These are phyloP conservation scores for Rhinocladiella mackenziei DNA, from an alignment of 2,329 filamentous ascomycete genomes.

Conservation along the genomic window DNA sequence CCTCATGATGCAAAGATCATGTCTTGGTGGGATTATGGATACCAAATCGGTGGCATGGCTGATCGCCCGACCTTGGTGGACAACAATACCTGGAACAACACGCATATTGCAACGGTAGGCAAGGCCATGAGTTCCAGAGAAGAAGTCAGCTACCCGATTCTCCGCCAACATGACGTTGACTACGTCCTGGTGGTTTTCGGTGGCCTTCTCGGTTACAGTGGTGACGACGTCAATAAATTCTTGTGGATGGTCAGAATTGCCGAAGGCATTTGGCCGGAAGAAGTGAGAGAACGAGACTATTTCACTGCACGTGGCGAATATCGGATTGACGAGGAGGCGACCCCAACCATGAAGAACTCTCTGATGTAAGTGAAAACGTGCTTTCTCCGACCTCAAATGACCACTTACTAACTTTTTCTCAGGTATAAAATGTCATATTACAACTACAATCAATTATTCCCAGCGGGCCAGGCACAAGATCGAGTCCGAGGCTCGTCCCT, in stretches of 20 bases:
- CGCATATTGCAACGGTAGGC: constrained; percentile 96
- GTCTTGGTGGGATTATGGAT: constrained; percentile 99
- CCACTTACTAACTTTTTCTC: constrained; percentile 8
- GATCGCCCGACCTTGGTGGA: constrained; percentile 95
- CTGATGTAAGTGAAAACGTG: constrained; percentile 69
- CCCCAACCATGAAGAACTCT: constrained; percentile 97
- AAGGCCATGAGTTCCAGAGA: constrained; percentile 98
- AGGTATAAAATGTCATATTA: constrained; percentile 99
- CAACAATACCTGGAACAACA: constrained; percentile 99
- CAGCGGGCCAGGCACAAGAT: constrained; percentile 81
- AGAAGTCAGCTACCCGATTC: constrained; percentile 97
- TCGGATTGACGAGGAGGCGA: constrained; percentile 86
- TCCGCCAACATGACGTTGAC: constrained; percentile 97
- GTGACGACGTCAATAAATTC: constrained; percentile 99
- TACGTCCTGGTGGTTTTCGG: constrained; percentile 98
- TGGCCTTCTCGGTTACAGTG: constrained; percentile 91
- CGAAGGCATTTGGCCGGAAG: constrained; percentile 99
- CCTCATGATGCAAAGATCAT: constrained; percentile 93
- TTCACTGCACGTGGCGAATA: constrained; percentile 94
- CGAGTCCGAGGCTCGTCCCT: constrained; percentile 77
- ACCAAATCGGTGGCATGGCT: constrained; percentile 99
- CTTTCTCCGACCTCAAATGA: not conserved
- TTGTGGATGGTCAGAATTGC: constrained; percentile 99
- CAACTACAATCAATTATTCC: constrained; percentile 91
- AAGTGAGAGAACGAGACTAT: constrained; percentile 94